Percentiles rank a stretch among this genome's conserved stretches.
These are phyloP conservation scores for Kwoniella bestiolae DNA, from an alignment of 768 basidiomycete species.

Conservation along the genomic window DNA sequence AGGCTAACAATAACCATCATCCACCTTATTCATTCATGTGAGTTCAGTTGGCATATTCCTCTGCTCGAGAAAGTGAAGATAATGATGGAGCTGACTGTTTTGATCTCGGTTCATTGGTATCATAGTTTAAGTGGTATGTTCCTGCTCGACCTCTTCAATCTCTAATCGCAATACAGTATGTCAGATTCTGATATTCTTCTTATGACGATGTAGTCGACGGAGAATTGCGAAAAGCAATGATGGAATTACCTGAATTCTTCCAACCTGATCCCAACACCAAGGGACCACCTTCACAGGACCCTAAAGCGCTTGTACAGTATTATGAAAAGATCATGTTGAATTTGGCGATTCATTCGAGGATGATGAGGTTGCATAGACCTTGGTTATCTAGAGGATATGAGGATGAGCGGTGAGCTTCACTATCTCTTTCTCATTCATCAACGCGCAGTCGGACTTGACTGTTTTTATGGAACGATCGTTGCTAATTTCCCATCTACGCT, in stretches of 20 bases:
- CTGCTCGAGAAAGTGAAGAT: not conserved
- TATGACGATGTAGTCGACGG: constrained; percentile 39
- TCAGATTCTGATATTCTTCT: not conserved
- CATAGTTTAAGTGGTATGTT: constrained; percentile 28
- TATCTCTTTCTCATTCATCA: not conserved
- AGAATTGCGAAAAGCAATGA: constrained; percentile 54
- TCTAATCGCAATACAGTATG: not conserved
- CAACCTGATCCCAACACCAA: constrained; percentile 39
- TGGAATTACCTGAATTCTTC: constrained; percentile 56
- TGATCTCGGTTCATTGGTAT: no score
- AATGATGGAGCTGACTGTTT: not conserved
- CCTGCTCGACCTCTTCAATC: not conserved
- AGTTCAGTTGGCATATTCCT: constrained; percentile 7
- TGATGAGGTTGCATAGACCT: constrained; percentile 57
- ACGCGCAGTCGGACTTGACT: not conserved
- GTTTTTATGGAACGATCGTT: not conserved
- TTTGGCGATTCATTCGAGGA: constrained; percentile 55
- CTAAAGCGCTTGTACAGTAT: constrained; percentile 50
- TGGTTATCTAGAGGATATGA: constrained; percentile 57
- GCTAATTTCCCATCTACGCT: not conserved
- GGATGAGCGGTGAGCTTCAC: constrained; percentile 44
- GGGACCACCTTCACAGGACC: constrained; percentile 36
- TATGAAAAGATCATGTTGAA: constrained; percentile 58
- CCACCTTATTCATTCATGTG: constrained; percentile 57
- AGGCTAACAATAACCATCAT: constrained; percentile 54